A percentile compares a stretch with the other conserved stretches of the same genome.
Conservation (phyloP, 495 filamentous ascomycete species). For the Cercophora sp. region DNA sequence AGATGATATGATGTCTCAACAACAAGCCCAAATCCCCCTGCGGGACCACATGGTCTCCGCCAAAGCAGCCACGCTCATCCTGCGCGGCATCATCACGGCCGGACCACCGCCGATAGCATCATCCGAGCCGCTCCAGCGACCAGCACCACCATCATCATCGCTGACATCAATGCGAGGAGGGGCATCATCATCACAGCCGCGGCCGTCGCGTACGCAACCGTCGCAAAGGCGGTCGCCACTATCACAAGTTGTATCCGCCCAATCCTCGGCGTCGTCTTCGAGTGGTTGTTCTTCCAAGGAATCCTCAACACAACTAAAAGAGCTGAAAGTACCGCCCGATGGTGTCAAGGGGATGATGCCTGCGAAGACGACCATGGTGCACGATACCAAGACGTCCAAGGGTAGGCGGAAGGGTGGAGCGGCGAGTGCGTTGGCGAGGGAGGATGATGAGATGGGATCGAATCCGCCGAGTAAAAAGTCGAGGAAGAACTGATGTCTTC, state of each 20-base stretch:
- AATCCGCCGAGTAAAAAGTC: neutral
- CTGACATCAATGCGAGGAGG: too few relatives aligned
- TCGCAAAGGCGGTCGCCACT: too few relatives aligned
- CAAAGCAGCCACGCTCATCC: conserved; percentile 18
- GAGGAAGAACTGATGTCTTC: neutral
- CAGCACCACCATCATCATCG: neutral
- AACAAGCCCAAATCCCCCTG: conserved; percentile 6
- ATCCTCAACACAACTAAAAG: too few relatives aligned
- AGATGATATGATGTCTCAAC: too few relatives aligned
- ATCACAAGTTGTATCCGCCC: too few relatives aligned
- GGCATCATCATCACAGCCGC: too few relatives aligned
- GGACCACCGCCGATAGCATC: conserved; percentile 23
- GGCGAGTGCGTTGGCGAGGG: neutral
- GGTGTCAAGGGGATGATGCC: too few relatives aligned
- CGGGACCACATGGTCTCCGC: conserved; percentile 15
- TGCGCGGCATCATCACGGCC: conserved; percentile 17
- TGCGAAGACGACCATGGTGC: neutral
- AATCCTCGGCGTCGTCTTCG: too few relatives aligned
- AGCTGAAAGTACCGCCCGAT: too few relatives aligned
- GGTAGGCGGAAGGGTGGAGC: neutral
- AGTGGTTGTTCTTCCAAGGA: too few relatives aligned
- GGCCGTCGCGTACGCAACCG: too few relatives aligned
- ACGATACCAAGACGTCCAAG: neutral
- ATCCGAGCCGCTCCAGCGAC: conserved; percentile 14
- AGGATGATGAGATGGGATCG: neutral